A percentile compares a stretch with the other conserved stretches of the same genome.
Conservation (phyloP, 2,329 filamentous ascomycete species). For the Juglanconis sp. region DNA sequence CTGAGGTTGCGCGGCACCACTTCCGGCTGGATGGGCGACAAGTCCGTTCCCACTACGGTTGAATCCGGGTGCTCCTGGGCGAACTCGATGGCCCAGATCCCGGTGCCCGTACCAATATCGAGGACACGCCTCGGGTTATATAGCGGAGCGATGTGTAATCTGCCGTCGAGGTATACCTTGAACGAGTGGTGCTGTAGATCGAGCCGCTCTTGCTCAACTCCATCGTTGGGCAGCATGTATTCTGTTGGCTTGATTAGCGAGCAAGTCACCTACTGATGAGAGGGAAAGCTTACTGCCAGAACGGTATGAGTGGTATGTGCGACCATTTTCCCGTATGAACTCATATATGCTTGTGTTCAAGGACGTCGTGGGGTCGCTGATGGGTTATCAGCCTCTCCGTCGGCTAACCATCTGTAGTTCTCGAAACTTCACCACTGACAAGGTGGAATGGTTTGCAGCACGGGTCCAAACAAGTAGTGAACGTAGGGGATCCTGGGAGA, state of each 20-base stretch:
- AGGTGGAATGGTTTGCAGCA: neutral
- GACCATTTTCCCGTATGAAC: slow-evolving; percentile 28
- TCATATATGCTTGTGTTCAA: slow-evolving; percentile 26
- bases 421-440: neutral
- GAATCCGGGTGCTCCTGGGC: slow-evolving; percentile 37
- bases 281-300: slow-evolving; percentile 26
- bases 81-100: slow-evolving; percentile 49
- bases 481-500: neutral
- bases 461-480: neutral
- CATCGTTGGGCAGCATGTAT: slow-evolving; percentile 31
- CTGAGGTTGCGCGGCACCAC: slow-evolving; percentile 48
- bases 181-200: slow-evolving; percentile 39
- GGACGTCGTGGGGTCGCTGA: slow-evolving; percentile 28
- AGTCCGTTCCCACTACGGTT: slow-evolving; percentile 40
- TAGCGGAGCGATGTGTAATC: slow-evolving; percentile 44
- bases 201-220: slow-evolving; percentile 30
- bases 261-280: neutral
- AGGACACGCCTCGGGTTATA: slow-evolving; percentile 38
- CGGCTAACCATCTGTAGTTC: too few species aligned
- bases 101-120: slow-evolving; percentile 46
- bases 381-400: neutral
- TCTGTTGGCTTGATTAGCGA: slow-evolving; percentile 17
- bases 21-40: slow-evolving; percentile 41
- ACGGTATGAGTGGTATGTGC: slow-evolving; percentile 30
- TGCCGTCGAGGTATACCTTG: slow-evolving; percentile 36